Percentiles rank a stretch among this genome's conserved stretches.
These are phyloP conservation scores for Zygotorulaspora sp. DNA, from an alignment of 805 yeast species.

Conservation along the genomic window DNA sequence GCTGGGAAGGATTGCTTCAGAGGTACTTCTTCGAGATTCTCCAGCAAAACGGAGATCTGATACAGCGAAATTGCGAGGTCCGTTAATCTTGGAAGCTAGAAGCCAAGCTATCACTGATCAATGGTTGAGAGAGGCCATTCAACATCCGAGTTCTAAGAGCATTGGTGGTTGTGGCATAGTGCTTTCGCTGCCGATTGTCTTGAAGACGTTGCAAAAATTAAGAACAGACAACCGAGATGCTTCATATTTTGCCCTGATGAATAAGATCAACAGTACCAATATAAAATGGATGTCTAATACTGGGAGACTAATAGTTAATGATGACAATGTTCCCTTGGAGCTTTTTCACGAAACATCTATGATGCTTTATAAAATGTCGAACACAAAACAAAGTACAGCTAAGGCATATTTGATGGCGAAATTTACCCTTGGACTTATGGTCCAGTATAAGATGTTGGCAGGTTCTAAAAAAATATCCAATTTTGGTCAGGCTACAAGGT, in stretches of 20 bases:
- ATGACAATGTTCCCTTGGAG: slow-evolving; percentile 21
- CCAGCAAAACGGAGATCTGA: neutral
- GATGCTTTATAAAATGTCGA: slow-evolving; percentile 23
- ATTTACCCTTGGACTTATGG: slow-evolving; percentile 19
- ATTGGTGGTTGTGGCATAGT: neutral
- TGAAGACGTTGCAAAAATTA: slow-evolving; percentile 24
- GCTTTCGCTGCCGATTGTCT: slow-evolving; percentile 16
- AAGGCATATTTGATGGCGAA: slow-evolving; percentile 19
- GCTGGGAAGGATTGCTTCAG: slow-evolving; percentile 1
- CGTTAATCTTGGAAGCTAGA: neutral
- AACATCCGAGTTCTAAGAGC: slow-evolving; percentile 1
- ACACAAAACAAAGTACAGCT: slow-evolving; percentile 4
- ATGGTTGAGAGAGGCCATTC: slow-evolving; percentile 23
- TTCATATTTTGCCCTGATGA: slow-evolving; percentile 23
- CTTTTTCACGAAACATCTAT: slow-evolving; percentile 26
- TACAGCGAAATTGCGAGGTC: neutral
- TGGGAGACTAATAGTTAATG: slow-evolving; percentile 8
- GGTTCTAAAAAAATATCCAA: slow-evolving; percentile 7
- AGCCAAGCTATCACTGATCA: slow-evolving; percentile 15
- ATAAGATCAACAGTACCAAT: slow-evolving; percentile 19
- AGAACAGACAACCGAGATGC: slow-evolving; percentile 17
- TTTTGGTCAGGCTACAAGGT: slow-evolving; percentile 9
- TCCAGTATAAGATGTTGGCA: slow-evolving; percentile 10
- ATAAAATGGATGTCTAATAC: slow-evolving; percentile 24
- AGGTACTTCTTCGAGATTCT: neutral